Percentiles rank a stretch among this genome's conserved stretches.
phyloP scores from a whole-genome alignment of 2,329 filamentous ascomycete genomes.

The Diplocarpon rosae region DNA sequence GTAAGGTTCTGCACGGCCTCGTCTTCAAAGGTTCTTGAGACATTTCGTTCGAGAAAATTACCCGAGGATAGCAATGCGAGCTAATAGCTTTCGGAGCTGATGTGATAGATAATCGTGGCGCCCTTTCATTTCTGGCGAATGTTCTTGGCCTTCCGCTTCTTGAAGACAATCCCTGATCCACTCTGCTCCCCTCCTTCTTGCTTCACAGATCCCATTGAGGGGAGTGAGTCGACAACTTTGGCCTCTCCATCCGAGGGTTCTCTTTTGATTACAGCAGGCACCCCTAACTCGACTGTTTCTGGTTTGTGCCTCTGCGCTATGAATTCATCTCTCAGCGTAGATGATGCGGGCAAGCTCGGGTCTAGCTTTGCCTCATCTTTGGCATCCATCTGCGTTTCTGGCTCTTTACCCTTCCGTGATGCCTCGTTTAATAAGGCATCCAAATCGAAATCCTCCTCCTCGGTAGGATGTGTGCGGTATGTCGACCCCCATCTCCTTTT shows the following conservation, averaged over 20 bases:
- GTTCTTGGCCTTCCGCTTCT: constrained; percentile 64
- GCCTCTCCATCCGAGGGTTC: constrained; percentile 26
- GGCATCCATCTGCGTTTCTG: constrained; percentile 10
- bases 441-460: constrained; percentile 27
- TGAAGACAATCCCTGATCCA: constrained; percentile 53
- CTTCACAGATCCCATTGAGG: constrained; percentile 22
- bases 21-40: too few species aligned
- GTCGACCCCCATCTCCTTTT: constrained; percentile 34
- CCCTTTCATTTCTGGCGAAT: constrained; percentile 43
- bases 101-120: neutral
- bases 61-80: too few species aligned
- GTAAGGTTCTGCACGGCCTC: too few species aligned
- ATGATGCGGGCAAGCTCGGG: neutral
- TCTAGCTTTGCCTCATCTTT: constrained; percentile 16
- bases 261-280: constrained; percentile 15
- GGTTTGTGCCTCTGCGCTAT: neutral
- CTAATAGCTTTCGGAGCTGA: too few species aligned
- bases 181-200: constrained; percentile 22
- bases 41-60: too few species aligned
- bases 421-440: constrained; percentile 29
- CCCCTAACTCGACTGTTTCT: neutral
- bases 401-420: constrained; percentile 20
- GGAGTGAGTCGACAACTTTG: constrained; percentile 23
- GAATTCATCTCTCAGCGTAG: too few species aligned
- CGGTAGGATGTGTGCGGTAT: constrained; percentile 27